Base-by-base conservation (phyloP, 768 basidiomycete genomes). In the Pleurotus cornucopiae region DNA sequence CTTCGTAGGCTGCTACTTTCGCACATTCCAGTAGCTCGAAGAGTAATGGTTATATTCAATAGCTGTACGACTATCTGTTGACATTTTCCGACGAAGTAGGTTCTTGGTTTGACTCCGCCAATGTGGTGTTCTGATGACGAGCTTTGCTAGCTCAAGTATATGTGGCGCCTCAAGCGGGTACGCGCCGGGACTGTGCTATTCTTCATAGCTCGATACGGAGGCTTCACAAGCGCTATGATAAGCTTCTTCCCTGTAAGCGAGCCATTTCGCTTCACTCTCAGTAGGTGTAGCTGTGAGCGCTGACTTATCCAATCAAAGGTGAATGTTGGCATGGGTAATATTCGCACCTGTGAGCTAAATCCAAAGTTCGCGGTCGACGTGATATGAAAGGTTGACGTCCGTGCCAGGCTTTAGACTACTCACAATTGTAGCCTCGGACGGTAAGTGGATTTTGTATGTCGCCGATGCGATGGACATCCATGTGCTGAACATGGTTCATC, bases 1-100 rank as follows among this genome's bases (percentile, higher is more conserved):
- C 4, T 52, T 52, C 5, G 39, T 52, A 37, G n/a, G 41, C 26
- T 30, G 26, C 26, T n/a, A 9, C 18, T 11, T 7, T 14, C 9
- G 6, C 16, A 5, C 6, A 20, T 40, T 4, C 41, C 23, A 5
- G n/a, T 13, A 9, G 20, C 23, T 12, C 3, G 18, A 16, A 40
- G n/a, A 1, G n/a, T 20, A 3, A 13, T 11, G 16, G 2, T 12
- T 43, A 16, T 39, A 13, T 13, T 7, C 13, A 20, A 12, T 21
- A 52, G 49, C 49, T 41, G 13, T 52, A 52, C 37, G 49, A 52
- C 21, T 52, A 39, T 20, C 34, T 40, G 2, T 40, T 52, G 49
- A 52, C 49, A 23, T 39, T 52, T 40, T 40, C 16, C 37, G 20
- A 52, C 37, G 49, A 52, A 25, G 49, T 52, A 20, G 7, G 16